Evolutionary conservation across 2,329 filamentous ascomycete genomes (phyloP), one percentile per base, ranked within the genome.

Genomic region (Hawksworthiomyces lignivorus): DNA sequence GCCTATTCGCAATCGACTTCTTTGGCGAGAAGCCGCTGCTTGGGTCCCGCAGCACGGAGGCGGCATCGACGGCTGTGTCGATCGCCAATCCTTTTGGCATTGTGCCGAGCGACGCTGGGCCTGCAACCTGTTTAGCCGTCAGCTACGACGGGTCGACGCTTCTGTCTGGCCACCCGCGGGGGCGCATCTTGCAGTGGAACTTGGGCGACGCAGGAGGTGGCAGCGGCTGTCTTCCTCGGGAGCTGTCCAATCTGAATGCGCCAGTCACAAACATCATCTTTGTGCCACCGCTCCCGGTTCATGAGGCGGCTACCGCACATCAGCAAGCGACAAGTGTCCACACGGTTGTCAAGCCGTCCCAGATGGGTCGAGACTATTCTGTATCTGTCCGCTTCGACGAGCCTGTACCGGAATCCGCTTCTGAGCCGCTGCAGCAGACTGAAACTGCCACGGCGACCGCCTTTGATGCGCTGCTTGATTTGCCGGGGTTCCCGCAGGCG

Each of bases 221-320:
- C 22, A 40, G 21, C 28, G 30, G 37, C 15, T 10, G 18, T 45
- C 82, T 84, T 48, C 73, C 76, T 2, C 75, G 79, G 4, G 78
- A 82, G 39, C 56, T 90, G 35, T 71, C 77, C 3, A 84, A 83
- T 45, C 72, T 94, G 44, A 87, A 87, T 41, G 84, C 87, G 4
- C 80, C 87, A 15, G 80, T 95, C 26, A 92, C 86, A 10, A 95
- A 94, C 52, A 56, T 97, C 19, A 58, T 71, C n/a, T 84, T 92
- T 61, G 67, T 87, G 21, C 73, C 79, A 9, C 79, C 85, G 0
- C 26, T 7, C 29, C 35, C 12, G 10, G 38, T 4, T 26, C 30
- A 7, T 28, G 12, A 17, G 32, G 39, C 30, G 36, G 40, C 38
- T 24, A 15, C 39, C 18, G 48, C 37, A 35, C n/a, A n/a, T n/a